These are phyloP conservation scores for Suillus cothurnatus DNA, from an alignment of 768 basidiomycete genomes.

Conservation along the genomic window DNA sequence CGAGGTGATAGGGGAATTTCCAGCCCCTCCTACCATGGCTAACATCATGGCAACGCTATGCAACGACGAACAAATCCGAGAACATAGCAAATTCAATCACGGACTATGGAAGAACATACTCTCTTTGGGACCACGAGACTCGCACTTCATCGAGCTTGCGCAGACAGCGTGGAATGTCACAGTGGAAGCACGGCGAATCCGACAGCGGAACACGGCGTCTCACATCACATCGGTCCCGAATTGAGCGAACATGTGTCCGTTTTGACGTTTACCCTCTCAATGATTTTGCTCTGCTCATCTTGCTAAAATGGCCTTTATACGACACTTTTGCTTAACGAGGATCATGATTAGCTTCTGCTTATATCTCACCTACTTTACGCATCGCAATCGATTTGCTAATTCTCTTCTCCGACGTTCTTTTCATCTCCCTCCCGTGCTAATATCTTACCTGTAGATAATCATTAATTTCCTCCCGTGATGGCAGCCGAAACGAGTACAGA, in stretches of 20 bases:
- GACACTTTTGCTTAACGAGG: constrained; percentile 28
- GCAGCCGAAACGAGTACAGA: not conserved
- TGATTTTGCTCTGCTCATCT: constrained; percentile 17
- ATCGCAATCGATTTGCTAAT: constrained; percentile 28
- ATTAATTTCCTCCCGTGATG: not conserved
- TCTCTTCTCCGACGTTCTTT: constrained; percentile 10
- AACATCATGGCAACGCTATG: constrained; percentile 45
- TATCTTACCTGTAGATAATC: constrained; percentile 23
- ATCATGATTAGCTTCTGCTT: constrained; percentile 26
- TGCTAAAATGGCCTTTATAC: constrained; percentile 29
- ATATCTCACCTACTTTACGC: constrained; percentile 14
- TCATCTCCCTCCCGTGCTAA: constrained; percentile 7
- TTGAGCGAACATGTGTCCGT: constrained; percentile 21
- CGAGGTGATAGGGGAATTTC: constrained; percentile 56
- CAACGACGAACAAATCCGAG: constrained; percentile 37
- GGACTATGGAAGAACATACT: constrained; percentile 72
- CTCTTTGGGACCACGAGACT: constrained; percentile 50
- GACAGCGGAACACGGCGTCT: constrained; percentile 21
- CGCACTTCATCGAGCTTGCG: constrained; percentile 47
- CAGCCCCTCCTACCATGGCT: constrained; percentile 60
- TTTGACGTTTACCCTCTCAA: constrained; percentile 16
- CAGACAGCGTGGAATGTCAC: constrained; percentile 75
- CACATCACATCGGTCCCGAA: constrained; percentile 14
- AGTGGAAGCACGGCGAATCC: constrained; percentile 54
- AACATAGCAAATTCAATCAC: constrained; percentile 44